Evolutionary conservation across 352 stramenopile species (phyloP), one percentile per base, ranked within the genome.

Genomic region (Globisporangium sylvaticum): DNA sequence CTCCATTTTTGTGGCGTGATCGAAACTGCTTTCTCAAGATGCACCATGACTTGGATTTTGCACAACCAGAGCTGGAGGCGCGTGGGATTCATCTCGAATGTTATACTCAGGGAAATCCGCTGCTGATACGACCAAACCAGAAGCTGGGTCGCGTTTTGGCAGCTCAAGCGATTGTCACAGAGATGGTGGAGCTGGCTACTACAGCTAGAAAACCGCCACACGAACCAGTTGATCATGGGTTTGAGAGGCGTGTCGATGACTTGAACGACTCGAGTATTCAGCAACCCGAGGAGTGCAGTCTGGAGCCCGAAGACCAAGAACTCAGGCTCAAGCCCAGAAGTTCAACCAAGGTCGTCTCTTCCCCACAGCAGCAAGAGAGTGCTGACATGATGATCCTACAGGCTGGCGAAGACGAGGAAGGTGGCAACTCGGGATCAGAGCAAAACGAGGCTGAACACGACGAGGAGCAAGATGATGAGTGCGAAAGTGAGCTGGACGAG

Each of bases 21-120:
- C 75, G 74, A 44, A 89, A 94, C 48, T 94, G 92, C 66, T 92
- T 92, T 29, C 27, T 87, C 8, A 91, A 92, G 57, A 91, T 92
- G 83, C 54, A 77, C 24, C 74, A 37, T 29, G 85, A 92, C 68
- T 66, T 94, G 46, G 81, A 91, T 66, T 94, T 92, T 69, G 83
- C 80, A 9, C 76, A 82, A 44, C 37, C 71, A 7, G 83, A 88
- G 59, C 61, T 91, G 3, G 70, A 78, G 42, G 74, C 67, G 24
- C 77, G 83, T 24, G 85, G 83, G 1, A 69, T 91, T 1, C 70
- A 73, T 24, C 65, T 92, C 5, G 77, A 89, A 55, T 91, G 81
- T 44, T 92, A 83, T 46, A 75, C 65, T 8, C 61, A 62, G 18
- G 62, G 68, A 20, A 94, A 94, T 50, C 80, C 84, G 2, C 54